A percentile compares a stretch with the other conserved stretches of the same genome.
Evolutionary conservation across 2,329 filamentous ascomycete genomes (phyloP).

Genomic region (Pseudocercospora ulei): DNA sequence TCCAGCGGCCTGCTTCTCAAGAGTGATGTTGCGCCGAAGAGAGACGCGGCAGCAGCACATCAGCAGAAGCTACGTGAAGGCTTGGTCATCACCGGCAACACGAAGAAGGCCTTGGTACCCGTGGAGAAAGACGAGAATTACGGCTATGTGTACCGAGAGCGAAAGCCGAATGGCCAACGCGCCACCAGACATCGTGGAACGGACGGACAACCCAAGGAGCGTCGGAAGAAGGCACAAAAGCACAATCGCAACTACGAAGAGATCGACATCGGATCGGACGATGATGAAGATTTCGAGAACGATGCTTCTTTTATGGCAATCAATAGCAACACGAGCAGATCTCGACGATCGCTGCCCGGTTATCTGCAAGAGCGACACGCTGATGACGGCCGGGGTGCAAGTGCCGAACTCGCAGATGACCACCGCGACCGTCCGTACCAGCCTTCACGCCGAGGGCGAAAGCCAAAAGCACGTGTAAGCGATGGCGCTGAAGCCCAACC

Average conservation of each 20-base stretch:
- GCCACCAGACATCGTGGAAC: constrained; percentile 13
- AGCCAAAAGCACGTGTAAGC: constrained; percentile 8
- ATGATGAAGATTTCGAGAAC: constrained; percentile 31
- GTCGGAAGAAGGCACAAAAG: constrained; percentile 25
- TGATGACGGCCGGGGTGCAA: constrained; percentile 36
- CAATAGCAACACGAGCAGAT: constrained; percentile 13
- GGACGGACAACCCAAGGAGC: constrained; percentile 20
- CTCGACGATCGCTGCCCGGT: constrained; percentile 26
- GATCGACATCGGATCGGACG: constrained; percentile 40
- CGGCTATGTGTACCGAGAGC: constrained; percentile 31
- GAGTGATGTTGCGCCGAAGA: constrained; percentile 32
- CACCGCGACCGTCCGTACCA: constrained; percentile 33
- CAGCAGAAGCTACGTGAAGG: constrained; percentile 33
- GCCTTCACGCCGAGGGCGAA: constrained; percentile 5
- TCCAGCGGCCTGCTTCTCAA: constrained; percentile 25
- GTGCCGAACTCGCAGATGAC: constrained; percentile 38
- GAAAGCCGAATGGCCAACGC: constrained; percentile 25
- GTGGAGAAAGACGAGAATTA: constrained; percentile 33
- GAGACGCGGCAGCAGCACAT: constrained; percentile 31
- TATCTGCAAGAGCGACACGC: constrained; percentile 39
- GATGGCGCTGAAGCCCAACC: constrained; percentile 14
- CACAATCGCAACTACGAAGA: constrained; percentile 36
- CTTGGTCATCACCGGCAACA: constrained; percentile 27
- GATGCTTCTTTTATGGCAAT: constrained; percentile 18
- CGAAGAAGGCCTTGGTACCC: constrained; percentile 30